Conservation (phyloP, 1,139 yeast genomes). For the Pichia sp. region DNA sequence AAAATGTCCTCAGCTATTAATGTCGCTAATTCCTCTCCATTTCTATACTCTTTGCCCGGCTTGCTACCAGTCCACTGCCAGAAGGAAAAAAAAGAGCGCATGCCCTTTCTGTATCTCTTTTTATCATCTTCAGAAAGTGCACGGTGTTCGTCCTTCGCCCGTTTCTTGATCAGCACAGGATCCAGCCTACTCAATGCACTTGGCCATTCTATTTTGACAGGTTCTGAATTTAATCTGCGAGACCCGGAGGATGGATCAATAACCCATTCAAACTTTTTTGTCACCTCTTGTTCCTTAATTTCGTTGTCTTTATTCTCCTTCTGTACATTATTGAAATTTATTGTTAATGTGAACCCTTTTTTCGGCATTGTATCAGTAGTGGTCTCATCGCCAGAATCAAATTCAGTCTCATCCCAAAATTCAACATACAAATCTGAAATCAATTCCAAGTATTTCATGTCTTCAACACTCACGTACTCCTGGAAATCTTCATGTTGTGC, state of each 20-base stretch:
- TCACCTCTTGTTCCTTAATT: conserved; percentile 48
- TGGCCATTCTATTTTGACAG: conserved; percentile 57
- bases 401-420: conserved; percentile 18
- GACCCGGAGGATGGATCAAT: conserved; percentile 46
- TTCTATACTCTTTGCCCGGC: conserved; percentile 68
- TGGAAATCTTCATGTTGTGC: conserved; percentile 76
- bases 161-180: conserved; percentile 44
- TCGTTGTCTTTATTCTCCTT: conserved; percentile 21
- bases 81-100: conserved; percentile 73
- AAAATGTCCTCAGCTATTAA: conserved; percentile 62
- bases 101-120: conserved; percentile 58
- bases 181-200: conserved; percentile 46
- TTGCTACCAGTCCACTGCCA: conserved; percentile 70
- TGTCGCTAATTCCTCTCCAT: conserved; percentile 65
- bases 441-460: conserved; percentile 60
- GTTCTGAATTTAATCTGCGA: conserved; percentile 46
- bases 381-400: conserved; percentile 23
- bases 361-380: conserved; percentile 32
- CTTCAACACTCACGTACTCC: conserved; percentile 62
- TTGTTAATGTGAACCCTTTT: conserved; percentile 50
- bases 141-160: conserved; percentile 27
- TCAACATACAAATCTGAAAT: conserved; percentile 46
- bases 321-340: conserved; percentile 40
- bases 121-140: conserved; percentile 42
- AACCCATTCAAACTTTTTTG: conserved; percentile 46